Evolutionary conservation across 2,329 filamentous ascomycete genomes (phyloP).

Genomic region (Beauveria sp.): DNA sequence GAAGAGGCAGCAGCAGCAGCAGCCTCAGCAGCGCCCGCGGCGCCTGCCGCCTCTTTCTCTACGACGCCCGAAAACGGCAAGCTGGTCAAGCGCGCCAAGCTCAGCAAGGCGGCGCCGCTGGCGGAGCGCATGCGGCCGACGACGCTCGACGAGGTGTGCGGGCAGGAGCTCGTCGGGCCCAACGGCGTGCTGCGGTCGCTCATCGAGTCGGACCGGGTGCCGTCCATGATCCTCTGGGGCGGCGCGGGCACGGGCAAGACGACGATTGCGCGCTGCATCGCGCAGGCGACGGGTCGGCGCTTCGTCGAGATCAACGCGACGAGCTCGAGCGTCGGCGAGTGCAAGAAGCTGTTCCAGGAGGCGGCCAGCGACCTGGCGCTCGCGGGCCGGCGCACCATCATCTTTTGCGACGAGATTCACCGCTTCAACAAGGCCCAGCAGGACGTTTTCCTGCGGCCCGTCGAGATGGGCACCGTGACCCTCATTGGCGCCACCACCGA

Average conservation of each 20-base stretch:
- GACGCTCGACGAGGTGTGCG: constrained; percentile 76
- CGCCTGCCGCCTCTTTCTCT: neutral
- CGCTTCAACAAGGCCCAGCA: constrained; percentile 88
- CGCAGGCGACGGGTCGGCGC: constrained; percentile 69
- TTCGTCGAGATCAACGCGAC: constrained; percentile 97
- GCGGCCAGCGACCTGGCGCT: constrained; percentile 71
- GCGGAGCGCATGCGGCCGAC: constrained; percentile 89
- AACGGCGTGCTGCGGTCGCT: constrained; percentile 77
- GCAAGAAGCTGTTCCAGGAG: constrained; percentile 85
- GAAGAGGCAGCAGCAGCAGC: neutral
- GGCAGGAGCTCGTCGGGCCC: constrained; percentile 83
- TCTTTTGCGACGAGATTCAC: constrained; percentile 97
- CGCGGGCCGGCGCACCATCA: constrained; percentile 84
- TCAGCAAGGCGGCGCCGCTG: constrained; percentile 67
- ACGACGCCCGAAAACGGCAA: constrained; percentile 26
- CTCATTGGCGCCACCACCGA: constrained; percentile 94
- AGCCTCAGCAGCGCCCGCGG: neutral
- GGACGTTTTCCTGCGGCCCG: constrained; percentile 87
- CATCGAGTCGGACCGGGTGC: constrained; percentile 77
- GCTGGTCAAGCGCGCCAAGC: constrained; percentile 58
- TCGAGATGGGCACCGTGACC: constrained; percentile 84
- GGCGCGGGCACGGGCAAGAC: constrained; percentile 77
- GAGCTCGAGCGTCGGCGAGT: constrained; percentile 77
- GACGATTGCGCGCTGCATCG: constrained; percentile 86
- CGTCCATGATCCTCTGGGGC: constrained; percentile 94